These are phyloP conservation scores for Metarhizium anisopliae DNA, from an alignment of 2,329 filamentous ascomycete species.

Conservation along the genomic window DNA sequence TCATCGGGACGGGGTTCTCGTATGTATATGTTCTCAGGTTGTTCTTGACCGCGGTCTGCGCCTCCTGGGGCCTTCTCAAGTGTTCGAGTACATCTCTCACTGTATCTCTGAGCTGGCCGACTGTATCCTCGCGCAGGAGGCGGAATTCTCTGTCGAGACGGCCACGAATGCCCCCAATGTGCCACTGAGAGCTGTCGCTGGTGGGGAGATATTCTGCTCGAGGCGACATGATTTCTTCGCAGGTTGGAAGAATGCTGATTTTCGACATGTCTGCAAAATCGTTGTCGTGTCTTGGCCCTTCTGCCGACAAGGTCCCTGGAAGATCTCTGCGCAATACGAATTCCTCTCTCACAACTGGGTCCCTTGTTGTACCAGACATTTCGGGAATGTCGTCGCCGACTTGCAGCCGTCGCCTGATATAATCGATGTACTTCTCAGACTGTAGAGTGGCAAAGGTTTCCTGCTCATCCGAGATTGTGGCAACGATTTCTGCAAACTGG, in stretches of 20 bases:
- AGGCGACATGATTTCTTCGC: conserved; percentile 33
- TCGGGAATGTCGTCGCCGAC: conserved; percentile 15
- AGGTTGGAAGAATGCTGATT: conserved; percentile 41
- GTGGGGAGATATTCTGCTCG: conserved; percentile 35
- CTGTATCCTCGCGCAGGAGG: conserved; percentile 44
- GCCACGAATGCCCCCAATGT: conserved; percentile 30
- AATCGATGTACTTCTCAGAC: conserved; percentile 20
- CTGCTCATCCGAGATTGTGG: conserved; percentile 5
- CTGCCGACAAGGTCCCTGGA: conserved; percentile 21
- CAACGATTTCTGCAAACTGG: conserved; percentile 14
- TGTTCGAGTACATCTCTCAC: conserved; percentile 30
- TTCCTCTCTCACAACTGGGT: conserved; percentile 11
- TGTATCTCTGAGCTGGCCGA: conserved; percentile 42
- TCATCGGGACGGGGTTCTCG: conserved; percentile 20
- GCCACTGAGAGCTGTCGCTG: conserved; percentile 26
- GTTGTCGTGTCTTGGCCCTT: conserved; percentile 37
- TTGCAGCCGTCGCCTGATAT: conserved; percentile 21
- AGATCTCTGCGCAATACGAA: conserved; percentile 24
- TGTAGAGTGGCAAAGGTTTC: conserved; percentile 20
- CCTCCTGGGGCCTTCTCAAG: conserved; percentile 14
- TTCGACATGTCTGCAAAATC: conserved; percentile 35
- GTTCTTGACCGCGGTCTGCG: conserved; percentile 10
- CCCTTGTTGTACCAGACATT: conserved; percentile 9
- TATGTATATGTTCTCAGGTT: conserved; percentile 18
- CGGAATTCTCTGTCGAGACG: conserved; percentile 47